phyloP scores from a whole-genome alignment of 2,329 filamentous ascomycete species.

The Penicillium sp. region DNA sequence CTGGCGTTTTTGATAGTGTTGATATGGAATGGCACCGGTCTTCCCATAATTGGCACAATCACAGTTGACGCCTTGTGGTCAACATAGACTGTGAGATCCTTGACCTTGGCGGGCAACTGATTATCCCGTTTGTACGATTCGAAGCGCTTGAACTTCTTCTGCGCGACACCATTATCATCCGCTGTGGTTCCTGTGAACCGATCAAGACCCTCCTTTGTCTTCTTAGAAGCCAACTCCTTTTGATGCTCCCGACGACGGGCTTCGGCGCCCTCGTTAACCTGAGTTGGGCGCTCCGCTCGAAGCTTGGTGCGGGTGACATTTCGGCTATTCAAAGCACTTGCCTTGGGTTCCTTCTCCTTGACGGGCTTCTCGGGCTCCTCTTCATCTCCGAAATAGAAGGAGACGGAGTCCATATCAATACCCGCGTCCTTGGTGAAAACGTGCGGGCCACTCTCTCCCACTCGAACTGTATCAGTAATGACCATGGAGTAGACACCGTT shows the following conservation, averaged over 20 bases:
- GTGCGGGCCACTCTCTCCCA: conserved; percentile 68
- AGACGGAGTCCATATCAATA: conserved; percentile 88
- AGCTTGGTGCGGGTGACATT: conserved; percentile 95
- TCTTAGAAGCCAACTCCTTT: conserved; percentile 83
- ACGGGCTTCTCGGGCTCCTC: conserved; percentile 79
- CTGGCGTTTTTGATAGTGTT: conserved; percentile 98
- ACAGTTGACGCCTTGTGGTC: conserved; percentile 89
- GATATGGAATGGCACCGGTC: conserved; percentile 97
- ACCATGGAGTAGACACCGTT: conserved; percentile 87
- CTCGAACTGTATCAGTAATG: conserved; percentile 90
- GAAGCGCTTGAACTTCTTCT: conserved; percentile 98
- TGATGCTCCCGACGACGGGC: conserved; percentile 87
- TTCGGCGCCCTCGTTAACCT: conserved; percentile 87
- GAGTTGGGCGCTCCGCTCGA: conserved; percentile 85
- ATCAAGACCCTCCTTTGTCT: conserved; percentile 84
- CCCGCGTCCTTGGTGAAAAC: conserved; percentile 94
- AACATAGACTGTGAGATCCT: conserved; percentile 86
- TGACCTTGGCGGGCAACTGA: conserved; percentile 80
- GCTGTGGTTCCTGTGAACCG: conserved; percentile 85
- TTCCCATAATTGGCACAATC: conserved; percentile 94
- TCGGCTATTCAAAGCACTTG: conserved; percentile 86
- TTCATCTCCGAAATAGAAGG: conserved; percentile 98
- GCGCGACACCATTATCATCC: conserved; percentile 83
- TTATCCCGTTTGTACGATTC: conserved; percentile 99
- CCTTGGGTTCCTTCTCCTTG: conserved; percentile 78